phyloP scores from a whole-genome alignment of 2,329 filamentous ascomycete species.

The Phaeosphaeria sp. region DNA sequence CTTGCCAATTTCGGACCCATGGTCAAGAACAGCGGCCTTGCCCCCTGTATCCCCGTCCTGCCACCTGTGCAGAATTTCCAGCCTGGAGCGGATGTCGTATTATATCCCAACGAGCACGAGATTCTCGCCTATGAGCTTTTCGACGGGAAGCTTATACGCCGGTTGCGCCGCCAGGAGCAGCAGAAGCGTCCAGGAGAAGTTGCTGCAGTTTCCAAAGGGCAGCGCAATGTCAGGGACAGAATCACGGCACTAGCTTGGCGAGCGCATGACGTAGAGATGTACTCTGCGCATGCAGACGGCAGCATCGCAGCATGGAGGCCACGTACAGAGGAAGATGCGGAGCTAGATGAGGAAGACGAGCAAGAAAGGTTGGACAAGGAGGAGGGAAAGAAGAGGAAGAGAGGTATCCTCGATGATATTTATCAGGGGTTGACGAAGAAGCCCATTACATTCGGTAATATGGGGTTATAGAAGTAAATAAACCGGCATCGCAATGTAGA shows the following conservation, averaged over 20 bases:
- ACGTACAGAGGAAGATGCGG: constrained; percentile 56
- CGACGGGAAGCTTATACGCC: constrained; percentile 74
- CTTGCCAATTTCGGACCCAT: constrained; percentile 86
- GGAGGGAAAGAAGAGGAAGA: constrained; percentile 65
- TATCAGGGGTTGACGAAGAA: constrained; percentile 77
- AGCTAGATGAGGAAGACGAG: constrained; percentile 52
- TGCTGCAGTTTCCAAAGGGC: constrained; percentile 48
- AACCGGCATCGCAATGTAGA: neutral
- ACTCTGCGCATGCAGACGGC: constrained; percentile 84
- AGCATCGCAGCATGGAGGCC: constrained; percentile 82
- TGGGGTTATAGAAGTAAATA: constrained; percentile 15
- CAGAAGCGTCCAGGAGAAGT: constrained; percentile 17
- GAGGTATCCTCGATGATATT: constrained; percentile 79
- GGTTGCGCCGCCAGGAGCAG: constrained; percentile 67
- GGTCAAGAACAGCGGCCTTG: constrained; percentile 69
- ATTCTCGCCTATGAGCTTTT: constrained; percentile 82
- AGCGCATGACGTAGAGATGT: constrained; percentile 73
- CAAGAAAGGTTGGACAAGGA: constrained; percentile 43
- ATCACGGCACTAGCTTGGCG: constrained; percentile 81
- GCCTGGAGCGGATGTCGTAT: constrained; percentile 68
- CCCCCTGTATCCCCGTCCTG: constrained; percentile 52
- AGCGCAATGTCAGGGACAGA: constrained; percentile 48
- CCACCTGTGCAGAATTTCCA: constrained; percentile 66
- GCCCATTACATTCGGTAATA: constrained; percentile 65
- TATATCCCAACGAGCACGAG: constrained; percentile 79